Evolutionary conservation across 2,329 filamentous ascomycete genomes (phyloP), one percentile per base, ranked within the genome.

Genomic region (Neobulgaria alba): DNA sequence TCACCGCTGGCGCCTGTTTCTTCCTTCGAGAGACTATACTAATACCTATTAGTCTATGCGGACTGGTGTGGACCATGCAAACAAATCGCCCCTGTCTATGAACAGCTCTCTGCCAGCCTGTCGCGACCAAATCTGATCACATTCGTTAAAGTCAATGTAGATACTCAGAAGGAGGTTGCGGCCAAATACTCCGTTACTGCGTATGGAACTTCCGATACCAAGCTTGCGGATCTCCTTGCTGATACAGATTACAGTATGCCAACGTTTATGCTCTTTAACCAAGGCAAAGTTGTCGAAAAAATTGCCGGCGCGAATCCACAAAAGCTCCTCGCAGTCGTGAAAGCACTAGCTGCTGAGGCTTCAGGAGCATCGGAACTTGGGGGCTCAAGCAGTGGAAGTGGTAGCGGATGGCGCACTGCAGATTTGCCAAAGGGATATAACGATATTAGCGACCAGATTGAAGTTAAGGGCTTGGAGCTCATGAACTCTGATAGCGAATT

Each of bases 261-360:
- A 7, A 94, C 89, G n/a, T 95, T 96, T 63, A 75, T 96, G 57
- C 73, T 95, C 56, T 93, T 86, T 68, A 82, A 82, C 54, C 73
- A 82, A 57, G 82, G 79, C 52, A 70, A 77, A 48, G 67, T 79
- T 42, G 72, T 77, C 34, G 74, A 82, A 38, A 82, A 77, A 55
- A 75, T 92, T 45, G 72, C 76, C 58, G 89, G 88, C 33, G 85
- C 85, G 36, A 77, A 95, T 60, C 73, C 77, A 10, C 65, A 70
- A 42, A 79, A 80, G 56, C 76, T 96, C 12, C 77, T 79, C 55
- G 69, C 75, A 30, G 74, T 83, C 12, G 73, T 94, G 43, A 73
- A 79, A 61, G 83, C 82, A 61, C 70, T 95, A 41, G 75, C 73
- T 14, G 67, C 70, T 17, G 83, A 89, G 61, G 73, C 78, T 9